phyloP scores from a whole-genome alignment of 345 rosid species.

The Boechera retrofracta region DNA sequence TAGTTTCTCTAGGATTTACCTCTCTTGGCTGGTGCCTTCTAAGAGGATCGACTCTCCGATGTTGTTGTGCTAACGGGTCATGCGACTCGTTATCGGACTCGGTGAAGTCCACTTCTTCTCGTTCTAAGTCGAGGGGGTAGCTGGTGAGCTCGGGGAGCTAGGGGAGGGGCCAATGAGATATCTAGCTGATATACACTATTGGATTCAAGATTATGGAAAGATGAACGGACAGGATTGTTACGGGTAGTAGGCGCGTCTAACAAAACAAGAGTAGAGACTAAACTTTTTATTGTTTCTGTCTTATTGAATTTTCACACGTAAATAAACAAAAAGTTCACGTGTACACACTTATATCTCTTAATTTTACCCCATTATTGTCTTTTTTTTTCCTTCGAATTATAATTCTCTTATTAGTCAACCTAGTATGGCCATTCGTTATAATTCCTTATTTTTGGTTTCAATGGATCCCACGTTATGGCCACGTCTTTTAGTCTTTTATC shows the following conservation, averaged over 20 bases:
- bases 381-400: not conserved
- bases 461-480: slow-evolving; percentile 30
- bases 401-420: slow-evolving; percentile 32
- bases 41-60: too few relatives aligned
- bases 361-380: not conserved
- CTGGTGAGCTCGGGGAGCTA: not conserved
- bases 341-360: slow-evolving; percentile 9
- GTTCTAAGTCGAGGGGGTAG: too few relatives aligned
- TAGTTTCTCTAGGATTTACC: too few relatives aligned
- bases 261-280: slow-evolving; percentile 19
- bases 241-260: slow-evolving; percentile 17
- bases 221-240: slow-evolving; percentile 10
- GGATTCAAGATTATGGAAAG: not conserved
- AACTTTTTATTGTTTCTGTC: not conserved
- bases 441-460: slow-evolving; percentile 23
- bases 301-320: not conserved
- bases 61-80: too few relatives aligned
- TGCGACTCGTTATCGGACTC: too few relatives aligned
- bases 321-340: slow-evolving; percentile 14
- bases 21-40: too few relatives aligned
- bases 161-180: slow-evolving; percentile 18
- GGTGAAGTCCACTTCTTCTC: too few relatives aligned
- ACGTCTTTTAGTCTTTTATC: slow-evolving; percentile 5
- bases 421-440: slow-evolving; percentile 17
- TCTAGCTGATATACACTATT: slow-evolving; percentile 2